Evolutionary conservation across 306 rosid genomes (phyloP).

Genomic region (Argentina anserina): DNA sequence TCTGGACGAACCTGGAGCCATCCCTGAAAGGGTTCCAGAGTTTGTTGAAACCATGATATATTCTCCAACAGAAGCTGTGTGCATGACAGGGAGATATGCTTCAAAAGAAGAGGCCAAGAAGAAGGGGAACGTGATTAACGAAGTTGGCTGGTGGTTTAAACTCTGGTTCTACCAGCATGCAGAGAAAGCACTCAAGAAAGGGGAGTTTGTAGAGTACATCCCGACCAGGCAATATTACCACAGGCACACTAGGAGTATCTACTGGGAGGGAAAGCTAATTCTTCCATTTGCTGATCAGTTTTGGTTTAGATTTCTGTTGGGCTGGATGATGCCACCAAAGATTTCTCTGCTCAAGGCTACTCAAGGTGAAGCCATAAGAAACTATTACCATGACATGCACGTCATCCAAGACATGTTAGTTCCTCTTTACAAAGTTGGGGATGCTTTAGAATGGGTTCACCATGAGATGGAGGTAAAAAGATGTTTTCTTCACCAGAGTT

Average conservation of each 20-base stretch:
- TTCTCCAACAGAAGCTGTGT: slow-evolving; percentile 61
- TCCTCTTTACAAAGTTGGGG: slow-evolving; percentile 88
- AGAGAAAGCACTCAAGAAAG: slow-evolving; percentile 72
- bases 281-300: slow-evolving; percentile 92
- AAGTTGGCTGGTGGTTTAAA: slow-evolving; percentile 95
- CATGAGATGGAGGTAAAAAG: slow-evolving; percentile 87
- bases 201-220: slow-evolving; percentile 84
- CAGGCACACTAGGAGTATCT: slow-evolving; percentile 92
- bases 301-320: slow-evolving; percentile 84
- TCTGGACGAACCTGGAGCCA: slow-evolving; percentile 50
- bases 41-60: slow-evolving; percentile 94
- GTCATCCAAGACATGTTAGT: slow-evolving; percentile 96
- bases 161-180: slow-evolving; percentile 98
- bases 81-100: slow-evolving; percentile 88
- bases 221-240: slow-evolving; percentile 93
- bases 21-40: slow-evolving; percentile 78
- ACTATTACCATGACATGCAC: slow-evolving; percentile 94
- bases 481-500: neutral
- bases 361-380: slow-evolving; percentile 95
- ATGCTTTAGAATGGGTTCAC: slow-evolving; percentile 92
- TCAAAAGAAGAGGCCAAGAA: slow-evolving; percentile 89
- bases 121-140: slow-evolving; percentile 82
- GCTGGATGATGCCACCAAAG: slow-evolving; percentile 99
- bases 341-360: slow-evolving; percentile 96
- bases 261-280: slow-evolving; percentile 98